Evolutionary conservation across 1,139 yeast species (phyloP), one percentile per base, ranked within the genome.

Genomic region (Suhomyces bribrorum): DNA sequence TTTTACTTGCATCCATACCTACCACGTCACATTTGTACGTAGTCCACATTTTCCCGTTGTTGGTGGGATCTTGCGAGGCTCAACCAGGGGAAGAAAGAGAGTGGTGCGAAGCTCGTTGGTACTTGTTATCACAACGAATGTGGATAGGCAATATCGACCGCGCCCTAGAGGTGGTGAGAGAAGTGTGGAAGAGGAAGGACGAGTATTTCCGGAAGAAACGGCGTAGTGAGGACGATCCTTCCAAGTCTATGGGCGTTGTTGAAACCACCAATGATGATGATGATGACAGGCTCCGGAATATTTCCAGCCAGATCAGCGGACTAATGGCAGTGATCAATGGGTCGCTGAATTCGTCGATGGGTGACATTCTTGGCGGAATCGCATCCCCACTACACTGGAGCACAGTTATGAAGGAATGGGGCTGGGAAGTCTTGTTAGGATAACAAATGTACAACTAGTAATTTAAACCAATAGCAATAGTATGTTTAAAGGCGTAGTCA

Each of bases 371-470:
- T n/a, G 71, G 67, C 30, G 74, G 76, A 1, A 64, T 79, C 29
- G 65, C 67, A 37, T 72, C 79, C 22, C 68, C 74, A 58, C 61
- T 79, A n/a, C 86, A 81, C 54, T 82, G 88, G 88, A 76, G 80
- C 37, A 62, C 75, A 0, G 78, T 82, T 9, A 82, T 81, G 86
- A 75, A 76, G 48, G 86, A 81, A 48, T 81, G 87, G 87, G 81
- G 82, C 1, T 81, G 87, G 86, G 86, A 82, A 54, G 81, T 82
- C 11, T 55, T 81, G 31, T 56, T 78, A 28, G 83, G 70, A 4
- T 66, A 45, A 44, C 11, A 15, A 3, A 18, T 16, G 17, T 13
- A 33, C 13, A 27, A 20, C 7, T 20, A n/a, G n/a, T n/a, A n/a
- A n/a, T n/a, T n/a, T n/a, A n/a, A n/a, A n/a, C n/a, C n/a, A n/a